phyloP scores from a whole-genome alignment of 202 grass and related monocot species.

The Zoysia matrella region DNA sequence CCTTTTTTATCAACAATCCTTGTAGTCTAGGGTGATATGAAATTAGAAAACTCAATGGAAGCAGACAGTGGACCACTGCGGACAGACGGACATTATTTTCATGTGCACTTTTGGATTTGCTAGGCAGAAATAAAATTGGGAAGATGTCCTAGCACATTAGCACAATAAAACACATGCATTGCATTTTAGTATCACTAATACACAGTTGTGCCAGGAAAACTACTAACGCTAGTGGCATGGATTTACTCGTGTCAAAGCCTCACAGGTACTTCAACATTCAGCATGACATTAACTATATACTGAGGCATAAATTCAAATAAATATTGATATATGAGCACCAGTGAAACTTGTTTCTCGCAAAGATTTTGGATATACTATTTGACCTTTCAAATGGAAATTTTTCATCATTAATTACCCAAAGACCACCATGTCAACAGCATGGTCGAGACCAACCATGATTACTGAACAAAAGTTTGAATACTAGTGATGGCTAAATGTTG shows the following conservation, averaged over 20 bases:
- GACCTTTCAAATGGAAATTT: background rate
- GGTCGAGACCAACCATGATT: background rate
- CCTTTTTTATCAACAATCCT: background rate
- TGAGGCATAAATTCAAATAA: background rate
- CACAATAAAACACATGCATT: background rate
- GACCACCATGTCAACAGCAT: background rate
- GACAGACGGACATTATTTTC: background rate
- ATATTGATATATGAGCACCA: background rate
- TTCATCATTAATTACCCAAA: background rate
- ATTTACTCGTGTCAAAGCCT: background rate
- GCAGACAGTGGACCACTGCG: background rate
- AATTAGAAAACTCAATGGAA: conserved; percentile 25
- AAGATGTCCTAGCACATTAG: background rate
- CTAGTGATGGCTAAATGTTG: background rate
- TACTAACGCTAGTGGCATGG: background rate
- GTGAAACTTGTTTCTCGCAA: background rate
- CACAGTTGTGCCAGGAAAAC: background rate
- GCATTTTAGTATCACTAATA: background rate
- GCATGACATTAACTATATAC: background rate
- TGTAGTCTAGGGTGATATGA: background rate
- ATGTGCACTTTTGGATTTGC: background rate
- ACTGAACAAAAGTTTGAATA: conserved; percentile 1
- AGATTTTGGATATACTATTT: background rate
- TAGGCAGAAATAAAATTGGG: background rate
- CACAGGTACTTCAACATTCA: conserved; percentile 1